A percentile compares a stretch with the other conserved stretches of the same genome.
phyloP scores from a whole-genome alignment of 768 basidiomycete genomes.

The Russula sp. region DNA sequence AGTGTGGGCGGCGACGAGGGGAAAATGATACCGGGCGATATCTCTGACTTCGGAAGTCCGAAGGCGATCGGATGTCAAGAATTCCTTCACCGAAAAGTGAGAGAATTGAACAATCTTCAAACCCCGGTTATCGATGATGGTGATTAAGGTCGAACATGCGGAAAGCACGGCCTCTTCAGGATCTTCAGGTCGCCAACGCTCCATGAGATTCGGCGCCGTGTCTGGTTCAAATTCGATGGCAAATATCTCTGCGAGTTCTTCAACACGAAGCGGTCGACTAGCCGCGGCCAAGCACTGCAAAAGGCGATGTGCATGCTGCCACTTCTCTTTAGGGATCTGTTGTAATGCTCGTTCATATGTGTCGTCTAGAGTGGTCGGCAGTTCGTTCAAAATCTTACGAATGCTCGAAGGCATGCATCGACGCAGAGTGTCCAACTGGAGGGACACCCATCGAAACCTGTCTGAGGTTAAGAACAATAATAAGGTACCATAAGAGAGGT shows the following conservation, averaged over 20 bases:
- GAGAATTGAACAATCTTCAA: neutral
- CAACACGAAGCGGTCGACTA: neutral
- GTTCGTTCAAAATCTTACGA: neutral
- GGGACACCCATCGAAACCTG: neutral
- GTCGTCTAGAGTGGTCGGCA: neutral
- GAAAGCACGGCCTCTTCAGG: neutral
- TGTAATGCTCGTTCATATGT: neutral
- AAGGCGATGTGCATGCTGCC: neutral
- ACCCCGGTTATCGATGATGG: neutral
- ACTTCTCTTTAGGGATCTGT: neutral
- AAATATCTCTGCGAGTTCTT: neutral
- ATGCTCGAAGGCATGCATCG: neutral
- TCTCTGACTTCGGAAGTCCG: neutral
- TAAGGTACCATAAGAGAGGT: neutral
- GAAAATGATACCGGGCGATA: neutral
- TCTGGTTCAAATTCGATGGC: neutral
- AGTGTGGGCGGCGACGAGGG: neutral
- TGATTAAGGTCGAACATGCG: neutral
- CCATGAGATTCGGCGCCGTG: neutral
- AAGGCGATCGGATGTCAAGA: neutral
- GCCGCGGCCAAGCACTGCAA: neutral
- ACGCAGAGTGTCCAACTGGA: neutral
- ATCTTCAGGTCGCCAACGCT: neutral
- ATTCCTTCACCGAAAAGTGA: neutral
- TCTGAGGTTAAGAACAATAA: no score